Conservation (phyloP, 345 rosid species). For the Euphorbia lathyris region DNA sequence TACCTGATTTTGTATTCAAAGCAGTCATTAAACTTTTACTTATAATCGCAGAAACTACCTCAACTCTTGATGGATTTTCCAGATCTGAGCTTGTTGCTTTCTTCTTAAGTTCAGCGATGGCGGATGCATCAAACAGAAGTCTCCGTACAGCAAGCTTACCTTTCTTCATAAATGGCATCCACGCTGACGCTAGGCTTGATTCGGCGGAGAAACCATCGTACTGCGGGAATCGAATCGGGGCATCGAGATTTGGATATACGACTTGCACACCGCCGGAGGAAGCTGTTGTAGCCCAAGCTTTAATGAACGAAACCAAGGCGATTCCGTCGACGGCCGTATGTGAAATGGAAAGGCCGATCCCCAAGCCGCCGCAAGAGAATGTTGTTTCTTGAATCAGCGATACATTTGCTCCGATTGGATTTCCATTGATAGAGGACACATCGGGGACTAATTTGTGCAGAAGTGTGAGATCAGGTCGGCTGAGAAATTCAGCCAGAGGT, state of each 20-base stretch:
- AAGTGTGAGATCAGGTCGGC: background rate
- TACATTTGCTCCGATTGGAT: background rate
- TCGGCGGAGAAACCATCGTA: background rate
- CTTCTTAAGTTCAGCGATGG: constrained; percentile 30
- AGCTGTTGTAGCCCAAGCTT: constrained; percentile 32
- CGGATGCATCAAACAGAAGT: constrained; percentile 37
- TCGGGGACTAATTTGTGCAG: constrained; percentile 15
- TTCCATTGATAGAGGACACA: background rate
- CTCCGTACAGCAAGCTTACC: constrained; percentile 26
- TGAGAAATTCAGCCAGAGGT: constrained; percentile 10
- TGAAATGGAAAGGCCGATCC: constrained; percentile 29
- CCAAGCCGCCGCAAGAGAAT: constrained; percentile 42
- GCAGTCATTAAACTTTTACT: constrained; percentile 35
- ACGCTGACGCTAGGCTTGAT: background rate
- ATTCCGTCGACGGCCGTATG: constrained; percentile 44
- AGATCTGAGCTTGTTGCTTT: constrained; percentile 25
- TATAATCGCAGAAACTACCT: constrained; percentile 46
- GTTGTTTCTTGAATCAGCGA: constrained; percentile 19
- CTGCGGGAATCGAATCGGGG: constrained; percentile 28
- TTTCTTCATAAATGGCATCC: background rate
- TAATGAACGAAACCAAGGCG: constrained; percentile 34
- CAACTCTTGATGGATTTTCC: constrained; percentile 38
- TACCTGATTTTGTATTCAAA: constrained; percentile 16
- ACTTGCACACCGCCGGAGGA: background rate
- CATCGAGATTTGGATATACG: constrained; percentile 27